Evolutionary conservation across 2,329 filamentous ascomycete species (phyloP), one percentile per base, ranked within the genome.

Genomic region (Colletotrichum gigasporum): DNA sequence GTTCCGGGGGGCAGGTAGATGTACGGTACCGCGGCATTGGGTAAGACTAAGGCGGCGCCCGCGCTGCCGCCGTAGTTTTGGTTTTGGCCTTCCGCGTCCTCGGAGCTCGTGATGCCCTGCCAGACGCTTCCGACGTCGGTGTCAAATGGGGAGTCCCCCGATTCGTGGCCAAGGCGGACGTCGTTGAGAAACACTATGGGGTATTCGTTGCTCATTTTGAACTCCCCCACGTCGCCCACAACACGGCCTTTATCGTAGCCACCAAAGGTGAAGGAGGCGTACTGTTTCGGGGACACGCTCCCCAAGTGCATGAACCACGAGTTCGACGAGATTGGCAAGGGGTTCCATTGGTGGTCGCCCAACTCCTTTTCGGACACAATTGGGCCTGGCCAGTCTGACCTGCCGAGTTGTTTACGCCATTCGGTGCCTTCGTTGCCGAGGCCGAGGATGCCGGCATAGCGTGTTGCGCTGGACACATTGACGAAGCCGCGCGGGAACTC

Each of bases 161-260:
- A 68, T 22, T 68, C 70, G 9, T 71, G 67, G 8, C 69, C 69
- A 9, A 75, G 45, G 11, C 52, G 12, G 8, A 70, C 52, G 22
- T 71, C 68, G 14, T 44, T 14, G 2, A 69, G 48, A 47, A 61
- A 69, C 16, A 66, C 59, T 47, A 26, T 5, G 5, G 53, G 60
- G 4, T 66, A 34, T 30, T 65, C 68, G 5, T 66, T 42, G 26
- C 66, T 28, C 12, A 52, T 53, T 16, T 52, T 20, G 44, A 72
- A 72, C 3, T 66, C 64, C 4, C 67, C 73, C 3, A 70, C 66
- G 1, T 69, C 62, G 0, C 71, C 75, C 10, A 77, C 54, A 0
- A 72, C 67, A 0, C 75, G 65, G 35, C 66, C 71, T 53, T 71
- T 68, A 52, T 77, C 74, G 59, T 77, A 78, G 2, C 75, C 75